Evolutionary conservation across 495 filamentous ascomycete species (phyloP), one percentile per base, ranked within the genome.

Genomic region (Evernia prunastri): DNA sequence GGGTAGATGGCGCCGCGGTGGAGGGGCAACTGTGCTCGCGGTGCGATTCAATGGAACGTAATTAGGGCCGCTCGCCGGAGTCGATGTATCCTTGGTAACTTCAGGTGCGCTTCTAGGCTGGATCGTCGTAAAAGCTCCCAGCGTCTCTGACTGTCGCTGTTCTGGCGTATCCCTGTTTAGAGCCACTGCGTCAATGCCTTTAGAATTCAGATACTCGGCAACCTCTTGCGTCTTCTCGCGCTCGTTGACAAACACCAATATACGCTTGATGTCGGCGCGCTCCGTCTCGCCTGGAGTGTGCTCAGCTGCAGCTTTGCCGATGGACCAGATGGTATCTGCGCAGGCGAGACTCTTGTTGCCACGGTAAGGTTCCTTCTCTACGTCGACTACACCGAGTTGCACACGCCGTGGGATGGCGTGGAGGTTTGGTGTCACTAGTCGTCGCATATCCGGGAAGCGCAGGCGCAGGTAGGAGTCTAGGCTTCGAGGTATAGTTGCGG

Each of bases 221-320:
- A 98, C 81, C 70, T 91, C 87, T 54, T 83, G 78, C 0, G 94
- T 87, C 67, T 89, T 89, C 70, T 97, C 93, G 36, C 95, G 87
- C 79, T 97, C 91, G 74, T 98, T 98, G 73, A 98, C 95, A 69
- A 98, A 98, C 1, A 98, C 93, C 65, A 98, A 83, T 69, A 97
- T 87, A 60, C 89, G 89, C 77, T 92, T 96, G 25, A 88, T 77
- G 59, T 88, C 87, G n/a, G 76, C 74, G 31, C 76, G 71, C 35
- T 69, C 80, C 23, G 72, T 72, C 18, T 61, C 64, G 17, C 58
- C 54, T 13, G 56, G 18, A 29, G 40, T 6, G 37, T 67, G 45
- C 42, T 71, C 69, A 10, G 63, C 65, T 15, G 84, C 86, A 15
- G 89, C 84, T 74, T 91, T 92, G 65, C 91, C 92, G 67, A 98